Percentiles rank a stretch among this genome's conserved stretches.
These are phyloP conservation scores for Amanita phalloides DNA, from an alignment of 768 basidiomycete genomes.

Conservation along the genomic window DNA sequence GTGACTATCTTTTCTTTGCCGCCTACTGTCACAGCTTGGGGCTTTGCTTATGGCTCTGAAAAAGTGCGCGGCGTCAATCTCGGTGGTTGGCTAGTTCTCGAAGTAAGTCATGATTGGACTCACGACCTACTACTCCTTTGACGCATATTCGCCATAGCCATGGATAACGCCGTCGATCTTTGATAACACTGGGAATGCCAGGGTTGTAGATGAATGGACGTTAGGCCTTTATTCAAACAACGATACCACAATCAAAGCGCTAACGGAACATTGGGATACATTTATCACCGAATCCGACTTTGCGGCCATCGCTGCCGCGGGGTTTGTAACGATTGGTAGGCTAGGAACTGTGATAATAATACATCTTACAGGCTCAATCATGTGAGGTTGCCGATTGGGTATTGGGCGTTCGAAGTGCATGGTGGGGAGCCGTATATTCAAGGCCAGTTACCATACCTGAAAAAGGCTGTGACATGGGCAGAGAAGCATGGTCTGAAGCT, in stretches of 20 bases:
- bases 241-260: slow-evolving; percentile 31
- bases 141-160: slow-evolving; percentile 28
- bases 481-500: slow-evolving; percentile 61
- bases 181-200: slow-evolving; percentile 45
- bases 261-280: slow-evolving; percentile 67
- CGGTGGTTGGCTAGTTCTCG: slow-evolving; percentile 46
- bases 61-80: slow-evolving; percentile 81
- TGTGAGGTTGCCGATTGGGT: slow-evolving; percentile 79
- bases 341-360: not conserved
- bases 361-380: slow-evolving; percentile 52
- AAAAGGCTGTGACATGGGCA: slow-evolving; percentile 64
- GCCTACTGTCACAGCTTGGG: slow-evolving; percentile 20
- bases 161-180: slow-evolving; percentile 77
- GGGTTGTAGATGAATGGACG: slow-evolving; percentile 71
- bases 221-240: slow-evolving; percentile 55
- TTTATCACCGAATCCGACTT: slow-evolving; percentile 85
- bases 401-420: slow-evolving; percentile 83
- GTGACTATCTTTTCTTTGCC: slow-evolving; percentile 10
- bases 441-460: slow-evolving; percentile 64
- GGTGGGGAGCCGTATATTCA: slow-evolving; percentile 70
- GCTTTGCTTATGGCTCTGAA: slow-evolving; percentile 64
- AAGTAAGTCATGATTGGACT: slow-evolving; percentile 18
- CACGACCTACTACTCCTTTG: not conserved
- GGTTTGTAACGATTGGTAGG: slow-evolving; percentile 28
- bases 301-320: slow-evolving; percentile 58